Conservation (phyloP, 2,329 filamentous ascomycete species). For the Aspergillus flavus region DNA sequence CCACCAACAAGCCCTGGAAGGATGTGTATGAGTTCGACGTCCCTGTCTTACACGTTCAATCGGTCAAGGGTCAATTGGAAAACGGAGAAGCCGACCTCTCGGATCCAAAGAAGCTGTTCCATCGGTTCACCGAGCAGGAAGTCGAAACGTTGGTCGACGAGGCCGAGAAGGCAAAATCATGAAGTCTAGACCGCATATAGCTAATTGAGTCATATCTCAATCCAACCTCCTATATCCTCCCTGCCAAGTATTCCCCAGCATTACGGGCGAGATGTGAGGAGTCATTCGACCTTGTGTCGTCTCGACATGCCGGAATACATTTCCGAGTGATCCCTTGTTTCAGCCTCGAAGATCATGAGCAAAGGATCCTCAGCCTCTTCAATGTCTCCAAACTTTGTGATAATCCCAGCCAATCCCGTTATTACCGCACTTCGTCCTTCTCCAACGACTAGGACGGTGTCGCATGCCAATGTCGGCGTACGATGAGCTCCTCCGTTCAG, state of each 20-base stretch:
- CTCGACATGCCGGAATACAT: neutral
- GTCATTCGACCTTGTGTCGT: neutral
- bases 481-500: no score
- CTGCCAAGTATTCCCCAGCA: neutral
- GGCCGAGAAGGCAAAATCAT: slow-evolving; percentile 33
- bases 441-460: no score
- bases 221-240: neutral
- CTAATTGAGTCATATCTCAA: neutral
- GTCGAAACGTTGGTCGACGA: slow-evolving; percentile 58
- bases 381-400: no score
- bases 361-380: no score
- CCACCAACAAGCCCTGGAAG: slow-evolving; percentile 59
- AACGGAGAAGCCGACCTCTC: slow-evolving; percentile 54
- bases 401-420: no score
- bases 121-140: slow-evolving; percentile 62
- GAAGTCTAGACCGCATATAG: slow-evolving; percentile 5
- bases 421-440: no score
- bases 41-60: slow-evolving; percentile 64
- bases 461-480: no score
- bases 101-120: slow-evolving; percentile 64
- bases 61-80: slow-evolving; percentile 38
- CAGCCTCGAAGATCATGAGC: no score
- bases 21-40: slow-evolving; percentile 66
- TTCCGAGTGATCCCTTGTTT: neutral
- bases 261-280: neutral